Base-by-base conservation (phyloP, 768 basidiomycete genomes). In the Hysterangium stoloniferum region DNA sequence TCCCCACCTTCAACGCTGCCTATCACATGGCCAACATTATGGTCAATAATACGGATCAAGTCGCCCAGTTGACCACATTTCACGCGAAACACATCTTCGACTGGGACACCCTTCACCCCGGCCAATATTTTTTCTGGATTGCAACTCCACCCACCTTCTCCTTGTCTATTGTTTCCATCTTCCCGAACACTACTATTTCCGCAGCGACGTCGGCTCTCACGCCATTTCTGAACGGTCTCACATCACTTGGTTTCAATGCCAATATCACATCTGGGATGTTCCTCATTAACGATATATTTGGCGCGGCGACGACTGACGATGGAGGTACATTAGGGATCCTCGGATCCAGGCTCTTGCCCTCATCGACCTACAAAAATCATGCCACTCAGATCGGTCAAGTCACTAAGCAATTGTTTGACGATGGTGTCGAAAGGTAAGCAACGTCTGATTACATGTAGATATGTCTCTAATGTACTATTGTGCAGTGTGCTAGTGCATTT, bases 1-100 rank as follows among this genome's bases (percentile, higher is more conserved):
- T 57, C 60, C 64, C 68, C 9, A 66, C 62, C 28, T 68, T 70
- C 56, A 58, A 63, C 27, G 58, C 47, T 8, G 43, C 44, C 17
- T n/a, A 7, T 12, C 51, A 45, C 22, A 19, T 31, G 17, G 17
- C 40, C 17, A 20, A 17, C 28, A 9, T 22, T n/a, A 25, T 15
- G 13, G 13, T 28, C 44, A 45, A 45, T 28, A 13, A 8, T 7
- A 27, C 44, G 15, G 17, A 2, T 3, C 24, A 45, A 45, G 24
- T 28, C 12, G 44, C 24, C 9, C 3, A 4, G 15, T 31, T 45
- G 13, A 28, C 44, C 4, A 4, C 24, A 45, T n/a, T 45, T 15
- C 44, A 45, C 19, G 44, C 44, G 15, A 20, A 31, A 27, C 24
- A 45, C n/a, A 45, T 45, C 8, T 45, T 29, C 31, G 4, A 31